Evolutionary conservation across 495 filamentous ascomycete species (phyloP).

Genomic region (Neurospora tetraspora): DNA sequence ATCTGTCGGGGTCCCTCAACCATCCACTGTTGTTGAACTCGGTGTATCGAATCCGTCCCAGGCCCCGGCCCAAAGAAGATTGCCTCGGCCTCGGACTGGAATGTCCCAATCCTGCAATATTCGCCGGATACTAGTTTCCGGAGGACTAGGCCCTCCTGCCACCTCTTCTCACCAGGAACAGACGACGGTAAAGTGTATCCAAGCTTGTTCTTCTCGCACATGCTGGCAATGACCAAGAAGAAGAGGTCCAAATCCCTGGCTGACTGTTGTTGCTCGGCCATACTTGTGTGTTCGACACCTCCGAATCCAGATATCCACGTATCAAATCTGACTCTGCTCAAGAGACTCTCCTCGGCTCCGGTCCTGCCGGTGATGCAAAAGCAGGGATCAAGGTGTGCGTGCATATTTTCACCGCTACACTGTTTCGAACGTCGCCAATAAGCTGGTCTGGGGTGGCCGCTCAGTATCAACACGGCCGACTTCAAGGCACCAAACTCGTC

Average conservation of each 20-base stretch:
- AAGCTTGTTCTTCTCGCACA: not conserved
- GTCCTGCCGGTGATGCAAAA: not conserved
- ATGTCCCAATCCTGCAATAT: not conserved
- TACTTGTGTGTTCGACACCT: not conserved
- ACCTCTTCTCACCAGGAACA: not conserved
- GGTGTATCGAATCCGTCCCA: not conserved
- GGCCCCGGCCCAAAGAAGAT: not conserved
- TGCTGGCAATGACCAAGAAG: not conserved
- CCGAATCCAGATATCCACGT: not conserved
- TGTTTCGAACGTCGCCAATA: not conserved
- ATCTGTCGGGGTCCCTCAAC: not conserved
- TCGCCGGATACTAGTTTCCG: not conserved
- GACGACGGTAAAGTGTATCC: not conserved
- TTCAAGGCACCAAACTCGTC: not conserved
- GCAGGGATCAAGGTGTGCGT: not conserved
- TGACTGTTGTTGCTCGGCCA: not conserved
- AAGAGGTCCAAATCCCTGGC: not conserved
- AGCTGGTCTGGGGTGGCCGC: not conserved
- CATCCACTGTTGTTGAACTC: not conserved
- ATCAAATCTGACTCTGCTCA: not conserved
- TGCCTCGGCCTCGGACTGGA: not conserved
- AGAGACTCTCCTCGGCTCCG: not conserved
- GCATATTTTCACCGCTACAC: not conserved
- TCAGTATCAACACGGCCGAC: not conserved
- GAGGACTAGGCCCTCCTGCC: not conserved